Conservation (phyloP, 1,139 yeast species). For the Yamadazyma siamensis region DNA sequence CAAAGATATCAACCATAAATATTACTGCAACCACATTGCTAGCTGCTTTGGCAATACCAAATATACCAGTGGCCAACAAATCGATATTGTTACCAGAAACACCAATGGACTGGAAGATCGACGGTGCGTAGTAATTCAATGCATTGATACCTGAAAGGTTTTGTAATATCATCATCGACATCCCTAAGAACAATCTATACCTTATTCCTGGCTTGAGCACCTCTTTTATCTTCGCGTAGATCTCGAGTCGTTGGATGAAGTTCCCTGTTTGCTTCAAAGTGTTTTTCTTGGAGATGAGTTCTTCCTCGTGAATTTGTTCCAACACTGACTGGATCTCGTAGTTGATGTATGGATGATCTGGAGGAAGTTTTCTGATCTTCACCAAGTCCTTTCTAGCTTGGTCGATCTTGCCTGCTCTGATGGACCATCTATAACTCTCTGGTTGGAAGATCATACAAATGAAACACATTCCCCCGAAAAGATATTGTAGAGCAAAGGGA, state of each 20-base stretch:
- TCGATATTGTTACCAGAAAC: slow-evolving; percentile 28
- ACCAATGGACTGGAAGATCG: slow-evolving; percentile 48
- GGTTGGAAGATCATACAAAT: slow-evolving; percentile 22
- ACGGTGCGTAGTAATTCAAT: slow-evolving; percentile 50
- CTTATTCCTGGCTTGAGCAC: slow-evolving; percentile 19
- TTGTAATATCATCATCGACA: slow-evolving; percentile 44
- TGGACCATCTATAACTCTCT: slow-evolving; percentile 41
- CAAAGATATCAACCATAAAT: slow-evolving; percentile 38
- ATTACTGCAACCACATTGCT: slow-evolving; percentile 41
- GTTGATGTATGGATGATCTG: slow-evolving; percentile 43
- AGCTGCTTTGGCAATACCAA: slow-evolving; percentile 40
- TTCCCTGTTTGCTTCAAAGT: slow-evolving; percentile 27
- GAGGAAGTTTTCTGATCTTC: slow-evolving; percentile 42
- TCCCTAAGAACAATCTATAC: slow-evolving; percentile 40
- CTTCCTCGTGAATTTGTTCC: slow-evolving; percentile 33
- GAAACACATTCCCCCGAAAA: slow-evolving; percentile 30
- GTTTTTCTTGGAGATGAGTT: slow-evolving; percentile 15
- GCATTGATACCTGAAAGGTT: slow-evolving; percentile 62
- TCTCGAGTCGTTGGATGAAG: slow-evolving; percentile 29
- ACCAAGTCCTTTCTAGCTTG: slow-evolving; percentile 31
- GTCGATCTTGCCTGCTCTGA: slow-evolving; percentile 28
- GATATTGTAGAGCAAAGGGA: slow-evolving; percentile 30
- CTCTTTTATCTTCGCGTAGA: slow-evolving; percentile 20
- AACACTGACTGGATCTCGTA: slow-evolving; percentile 46
- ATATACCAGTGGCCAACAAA: slow-evolving; percentile 38